Evolutionary conservation across 495 filamentous ascomycete species (phyloP).

Genomic region (Aspergillus nidulans): DNA sequence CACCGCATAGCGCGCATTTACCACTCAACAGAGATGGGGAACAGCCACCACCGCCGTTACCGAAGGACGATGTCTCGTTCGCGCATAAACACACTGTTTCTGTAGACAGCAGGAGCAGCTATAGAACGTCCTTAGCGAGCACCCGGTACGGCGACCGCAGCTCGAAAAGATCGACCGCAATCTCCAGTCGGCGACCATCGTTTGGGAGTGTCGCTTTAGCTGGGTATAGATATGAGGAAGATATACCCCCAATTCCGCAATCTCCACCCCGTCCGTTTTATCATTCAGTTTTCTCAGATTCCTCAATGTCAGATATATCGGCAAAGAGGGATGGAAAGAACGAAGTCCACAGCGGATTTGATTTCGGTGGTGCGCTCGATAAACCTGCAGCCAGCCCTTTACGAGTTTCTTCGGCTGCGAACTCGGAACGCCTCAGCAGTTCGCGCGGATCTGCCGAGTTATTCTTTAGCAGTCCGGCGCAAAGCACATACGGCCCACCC

Average conservation of each 20-base stretch:
- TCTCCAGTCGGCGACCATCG: slow-evolving; percentile 36
- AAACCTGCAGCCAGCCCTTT: slow-evolving; percentile 3
- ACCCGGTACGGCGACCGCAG: slow-evolving; percentile 32
- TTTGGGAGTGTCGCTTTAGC: slow-evolving; percentile 34
- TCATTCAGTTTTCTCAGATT: slow-evolving; percentile 22
- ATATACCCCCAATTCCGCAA: slow-evolving; percentile 36
- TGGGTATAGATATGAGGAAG: slow-evolving; percentile 30
- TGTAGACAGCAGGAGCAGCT: slow-evolving; percentile 41
- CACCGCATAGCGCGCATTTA: slow-evolving; percentile 10
- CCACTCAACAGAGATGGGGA: slow-evolving; percentile 16
- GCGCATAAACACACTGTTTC: slow-evolving; percentile 31
- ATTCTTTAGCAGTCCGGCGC: slow-evolving; percentile 22
- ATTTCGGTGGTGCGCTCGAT: slow-evolving; percentile 21
- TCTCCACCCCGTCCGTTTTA: slow-evolving; percentile 26
- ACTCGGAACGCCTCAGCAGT: slow-evolving; percentile 19
- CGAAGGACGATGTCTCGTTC: slow-evolving; percentile 15
- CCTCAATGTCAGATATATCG: slow-evolving; percentile 22
- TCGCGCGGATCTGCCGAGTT: slow-evolving; percentile 21
- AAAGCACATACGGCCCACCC: slow-evolving; percentile 11
- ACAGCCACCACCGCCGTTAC: slow-evolving; percentile 27
- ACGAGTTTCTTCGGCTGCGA: slow-evolving; percentile 17
- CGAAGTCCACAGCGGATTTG: slow-evolving; percentile 29
- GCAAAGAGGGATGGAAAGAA: slow-evolving; percentile 18
- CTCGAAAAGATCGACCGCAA: slow-evolving; percentile 29
- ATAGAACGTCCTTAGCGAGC: slow-evolving; percentile 41